These are phyloP conservation scores for Haematococcus lacustris DNA, from an alignment of 139 green algal species.

Conservation along the genomic window DNA sequence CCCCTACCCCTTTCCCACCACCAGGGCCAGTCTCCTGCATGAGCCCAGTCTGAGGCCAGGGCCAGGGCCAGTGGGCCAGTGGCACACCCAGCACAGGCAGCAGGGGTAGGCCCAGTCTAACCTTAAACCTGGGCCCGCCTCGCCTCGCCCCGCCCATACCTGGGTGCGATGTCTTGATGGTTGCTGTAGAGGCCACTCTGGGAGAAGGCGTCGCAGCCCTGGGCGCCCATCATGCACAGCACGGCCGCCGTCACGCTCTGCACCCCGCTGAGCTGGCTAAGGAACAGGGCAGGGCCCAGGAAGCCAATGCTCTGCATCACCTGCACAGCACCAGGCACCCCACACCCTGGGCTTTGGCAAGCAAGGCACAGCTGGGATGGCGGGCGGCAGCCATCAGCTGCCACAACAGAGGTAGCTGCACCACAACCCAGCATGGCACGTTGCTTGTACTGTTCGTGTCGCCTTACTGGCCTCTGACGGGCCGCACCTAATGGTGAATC, in stretches of 20 bases:
- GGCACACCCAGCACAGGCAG: not conserved
- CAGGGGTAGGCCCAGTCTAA: not conserved
- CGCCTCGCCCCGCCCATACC: slow-evolving; percentile 9
- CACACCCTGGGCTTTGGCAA: not conserved
- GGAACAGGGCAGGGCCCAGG: slow-evolving; percentile 89
- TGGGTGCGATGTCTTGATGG: slow-evolving; percentile 93
- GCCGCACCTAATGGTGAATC: not conserved
- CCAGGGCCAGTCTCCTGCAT: not conserved
- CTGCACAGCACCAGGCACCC: slow-evolving; percentile 1
- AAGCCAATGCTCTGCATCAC: slow-evolving; percentile 91
- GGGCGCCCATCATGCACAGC: slow-evolving; percentile 85
- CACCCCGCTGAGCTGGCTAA: slow-evolving; percentile 73
- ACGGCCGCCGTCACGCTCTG: slow-evolving; percentile 59
- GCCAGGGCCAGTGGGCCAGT: not conserved
- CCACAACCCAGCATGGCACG: too few relatives aligned
- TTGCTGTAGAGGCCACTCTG: slow-evolving; percentile 96
- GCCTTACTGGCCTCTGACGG: too few relatives aligned
- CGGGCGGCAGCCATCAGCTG: not conserved
- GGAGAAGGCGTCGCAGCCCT: slow-evolving; percentile 88
- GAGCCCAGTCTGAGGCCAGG: not conserved
- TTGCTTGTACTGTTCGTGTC: too few relatives aligned
- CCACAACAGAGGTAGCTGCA: not conserved
- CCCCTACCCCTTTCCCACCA: not conserved
- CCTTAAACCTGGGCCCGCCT: not conserved
- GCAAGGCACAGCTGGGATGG: not conserved